Percentiles rank a stretch among this genome's conserved stretches.
Evolutionary conservation across 78 protist genomes (phyloP).

Genomic region (Planoprotostelium fungivorum): DNA sequence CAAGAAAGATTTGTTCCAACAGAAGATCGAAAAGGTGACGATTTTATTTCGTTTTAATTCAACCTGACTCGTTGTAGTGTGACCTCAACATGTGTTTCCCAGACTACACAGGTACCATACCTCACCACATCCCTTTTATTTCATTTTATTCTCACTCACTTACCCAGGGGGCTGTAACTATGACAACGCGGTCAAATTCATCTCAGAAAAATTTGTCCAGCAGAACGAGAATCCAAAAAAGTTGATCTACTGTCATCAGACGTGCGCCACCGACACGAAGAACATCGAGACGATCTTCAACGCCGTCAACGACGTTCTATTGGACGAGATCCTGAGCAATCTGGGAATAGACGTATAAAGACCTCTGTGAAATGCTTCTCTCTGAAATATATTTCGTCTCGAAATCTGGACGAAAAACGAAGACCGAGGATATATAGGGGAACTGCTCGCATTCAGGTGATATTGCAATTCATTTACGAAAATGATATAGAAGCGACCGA

Average conservation of each 20-base stretch:
- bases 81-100: constrained; percentile 67
- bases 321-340: neutral
- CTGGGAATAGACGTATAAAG: too few species aligned
- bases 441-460: too few species aligned
- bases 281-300: constrained; percentile 63
- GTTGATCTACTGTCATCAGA: constrained; percentile 66
- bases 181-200: constrained; percentile 31
- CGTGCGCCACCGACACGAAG: constrained; percentile 87
- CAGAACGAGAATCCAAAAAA: constrained; percentile 58
- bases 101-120: constrained; percentile 58
- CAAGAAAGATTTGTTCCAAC: constrained; percentile 76
- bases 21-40: constrained; percentile 30
- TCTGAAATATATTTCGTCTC: too few species aligned
- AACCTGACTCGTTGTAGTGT: neutral
- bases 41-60: neutral
- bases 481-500: too few species aligned
- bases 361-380: too few species aligned
- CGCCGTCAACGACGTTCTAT: constrained; percentile 68
- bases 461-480: too few species aligned
- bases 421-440: too few species aligned
- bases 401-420: too few species aligned
- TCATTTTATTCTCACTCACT: too few species aligned
- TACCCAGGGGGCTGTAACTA: constrained; percentile 28
- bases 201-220: constrained; percentile 50
- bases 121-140: constrained; percentile 37